Conservation (phyloP, 441 rosid species). For the Erodium moschatum region DNA sequence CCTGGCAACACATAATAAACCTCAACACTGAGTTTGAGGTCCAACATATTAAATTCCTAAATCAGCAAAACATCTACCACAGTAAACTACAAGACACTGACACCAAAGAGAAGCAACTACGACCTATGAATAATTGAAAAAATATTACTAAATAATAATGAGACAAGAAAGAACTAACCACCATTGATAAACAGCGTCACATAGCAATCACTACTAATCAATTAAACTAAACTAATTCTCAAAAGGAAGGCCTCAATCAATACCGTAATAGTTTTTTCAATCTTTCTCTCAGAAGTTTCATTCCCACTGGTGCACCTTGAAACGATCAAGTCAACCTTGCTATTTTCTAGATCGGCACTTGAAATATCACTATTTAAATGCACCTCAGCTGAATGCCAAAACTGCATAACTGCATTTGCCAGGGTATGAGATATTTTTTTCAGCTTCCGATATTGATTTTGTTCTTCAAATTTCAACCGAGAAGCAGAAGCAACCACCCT, state of each 20-base stretch:
- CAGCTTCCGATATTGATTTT: slow-evolving; percentile 40
- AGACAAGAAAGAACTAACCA: not conserved
- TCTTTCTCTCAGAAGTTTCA: slow-evolving; percentile 40
- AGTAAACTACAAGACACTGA: not conserved
- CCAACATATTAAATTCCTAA: not conserved
- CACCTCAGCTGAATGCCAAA: slow-evolving; percentile 72
- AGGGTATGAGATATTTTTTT: slow-evolving; percentile 56
- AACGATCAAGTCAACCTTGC: slow-evolving; percentile 30
- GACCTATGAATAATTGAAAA: not conserved
- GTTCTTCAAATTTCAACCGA: slow-evolving; percentile 50
- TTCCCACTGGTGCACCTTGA: slow-evolving; percentile 25
- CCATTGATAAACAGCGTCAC: not conserved
- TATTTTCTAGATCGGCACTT: slow-evolving; percentile 27
- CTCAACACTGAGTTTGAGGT: not conserved
- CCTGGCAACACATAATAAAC: not conserved
- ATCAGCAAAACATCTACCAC: not conserved
- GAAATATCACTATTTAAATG: slow-evolving; percentile 27
- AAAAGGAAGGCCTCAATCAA: slow-evolving; percentile 22
- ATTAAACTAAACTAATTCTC: not conserved
- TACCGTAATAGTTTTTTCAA: slow-evolving; percentile 37
- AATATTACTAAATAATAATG: not conserved
- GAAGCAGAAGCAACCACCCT: slow-evolving; percentile 57
- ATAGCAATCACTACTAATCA: not conserved
- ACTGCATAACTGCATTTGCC: slow-evolving; percentile 78
- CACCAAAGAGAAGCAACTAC: not conserved